These are phyloP conservation scores for Saccharomycopsis sp. DNA, from an alignment of 805 yeast species.

Conservation along the genomic window DNA sequence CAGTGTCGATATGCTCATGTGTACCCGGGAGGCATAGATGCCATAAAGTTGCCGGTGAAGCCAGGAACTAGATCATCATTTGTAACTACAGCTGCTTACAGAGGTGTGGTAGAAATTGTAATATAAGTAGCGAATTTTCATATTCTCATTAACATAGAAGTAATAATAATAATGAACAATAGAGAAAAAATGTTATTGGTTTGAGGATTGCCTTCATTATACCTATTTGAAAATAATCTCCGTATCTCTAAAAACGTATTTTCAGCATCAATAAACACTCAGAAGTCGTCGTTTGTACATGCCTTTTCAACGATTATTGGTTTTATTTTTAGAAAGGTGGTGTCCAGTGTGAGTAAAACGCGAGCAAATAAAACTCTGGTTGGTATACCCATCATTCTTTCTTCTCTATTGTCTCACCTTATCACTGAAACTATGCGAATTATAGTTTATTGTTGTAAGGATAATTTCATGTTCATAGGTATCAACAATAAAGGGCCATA, in stretches of 20 bases:
- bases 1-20: conserved; percentile 67
- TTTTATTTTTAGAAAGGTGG: not conserved
- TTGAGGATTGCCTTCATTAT: too few relatives aligned
- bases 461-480: not conserved
- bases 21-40: conserved; percentile 55
- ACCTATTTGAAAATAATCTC: too few relatives aligned
- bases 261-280: too few relatives aligned
- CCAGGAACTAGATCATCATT: conserved; percentile 51
- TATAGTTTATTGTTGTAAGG: not conserved
- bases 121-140: conserved; percentile 29
- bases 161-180: not conserved
- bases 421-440: not conserved
- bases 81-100: conserved; percentile 44
- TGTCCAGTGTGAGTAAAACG: not conserved
- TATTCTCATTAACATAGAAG: not conserved
- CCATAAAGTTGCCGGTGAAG: conserved; percentile 44
- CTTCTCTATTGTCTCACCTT: too few relatives aligned
- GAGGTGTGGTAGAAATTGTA: conserved; percentile 52
- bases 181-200: too few relatives aligned
- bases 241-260: too few relatives aligned
- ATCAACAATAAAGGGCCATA: not conserved
- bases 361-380: not conserved
- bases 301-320: not conserved
- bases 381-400: not conserved
- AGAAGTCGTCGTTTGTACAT: too few relatives aligned